Evolutionary conservation across 2,329 filamentous ascomycete genomes (phyloP).

Genomic region (Cytospora chrysosperma): DNA sequence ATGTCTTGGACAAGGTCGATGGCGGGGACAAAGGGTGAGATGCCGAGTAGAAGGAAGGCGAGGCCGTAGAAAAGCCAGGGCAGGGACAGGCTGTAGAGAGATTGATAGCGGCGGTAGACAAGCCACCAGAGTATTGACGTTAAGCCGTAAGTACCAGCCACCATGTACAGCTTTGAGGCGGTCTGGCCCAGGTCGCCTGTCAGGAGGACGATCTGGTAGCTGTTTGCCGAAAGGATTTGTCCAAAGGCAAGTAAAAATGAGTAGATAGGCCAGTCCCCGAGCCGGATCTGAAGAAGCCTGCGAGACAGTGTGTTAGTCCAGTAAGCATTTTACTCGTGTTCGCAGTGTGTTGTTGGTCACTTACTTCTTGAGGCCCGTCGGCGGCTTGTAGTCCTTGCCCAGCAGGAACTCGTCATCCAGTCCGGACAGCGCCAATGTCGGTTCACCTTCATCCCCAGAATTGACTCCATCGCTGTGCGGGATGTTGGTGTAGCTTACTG

Average conservation of each 20-base stretch:
- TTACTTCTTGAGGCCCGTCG: constrained; percentile 53
- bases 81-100: constrained; percentile 54
- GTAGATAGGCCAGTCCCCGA: constrained; percentile 64
- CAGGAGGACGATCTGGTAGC: constrained; percentile 66
- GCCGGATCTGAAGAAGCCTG: constrained; percentile 46
- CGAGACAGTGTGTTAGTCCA: not conserved
- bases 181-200: constrained; percentile 61
- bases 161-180: constrained; percentile 57
- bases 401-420: constrained; percentile 55
- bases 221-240: constrained; percentile 64
- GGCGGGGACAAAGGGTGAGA: constrained; percentile 51
- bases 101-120: constrained; percentile 57
- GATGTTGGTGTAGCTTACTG: constrained; percentile 31
- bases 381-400: constrained; percentile 54
- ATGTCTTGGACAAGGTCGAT: constrained; percentile 52
- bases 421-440: constrained; percentile 25
- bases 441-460: constrained; percentile 25
- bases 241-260: constrained; percentile 60
- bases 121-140: constrained; percentile 63
- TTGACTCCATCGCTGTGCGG: constrained; percentile 38
- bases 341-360: constrained; percentile 23
- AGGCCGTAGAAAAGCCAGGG: constrained; percentile 64
- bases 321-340: not conserved
- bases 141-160: constrained; percentile 58
- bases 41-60: constrained; percentile 61